Percentiles rank a stretch among this genome's conserved stretches.
These are phyloP conservation scores for Thalassiosira hispida DNA, from an alignment of 352 stramenopile species.

Conservation along the genomic window DNA sequence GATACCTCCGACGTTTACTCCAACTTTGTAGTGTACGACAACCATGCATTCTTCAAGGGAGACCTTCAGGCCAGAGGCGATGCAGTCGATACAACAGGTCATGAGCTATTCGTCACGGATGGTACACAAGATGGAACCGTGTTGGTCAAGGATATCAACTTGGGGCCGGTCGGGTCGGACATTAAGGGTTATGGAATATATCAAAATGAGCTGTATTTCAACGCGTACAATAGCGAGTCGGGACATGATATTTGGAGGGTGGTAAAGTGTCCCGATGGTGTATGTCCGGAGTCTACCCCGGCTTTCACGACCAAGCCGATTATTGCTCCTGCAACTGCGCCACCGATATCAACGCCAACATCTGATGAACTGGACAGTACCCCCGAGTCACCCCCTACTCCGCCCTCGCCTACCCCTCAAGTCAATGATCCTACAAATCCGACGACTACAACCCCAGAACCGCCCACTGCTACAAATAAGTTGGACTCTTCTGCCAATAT, in stretches of 20 bases:
- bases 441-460: no score
- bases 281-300: no score
- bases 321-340: no score
- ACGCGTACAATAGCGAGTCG: neutral
- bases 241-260: neutral
- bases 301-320: no score
- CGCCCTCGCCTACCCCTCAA: no score
- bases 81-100: neutral
- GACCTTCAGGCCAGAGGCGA: neutral
- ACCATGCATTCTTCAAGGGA: neutral
- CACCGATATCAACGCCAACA: no score
- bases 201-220: neutral
- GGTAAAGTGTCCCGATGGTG: neutral
- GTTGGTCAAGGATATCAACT: neutral
- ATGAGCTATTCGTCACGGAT: neutral
- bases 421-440: no score
- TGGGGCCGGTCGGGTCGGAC: neutral
- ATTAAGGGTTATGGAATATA: neutral
- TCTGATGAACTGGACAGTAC: no score
- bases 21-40: neutral
- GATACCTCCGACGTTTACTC: neutral
- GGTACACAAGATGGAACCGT: neutral
- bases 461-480: no score
- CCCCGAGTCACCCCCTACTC: no score
- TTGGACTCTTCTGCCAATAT: no score